Percentiles rank a stretch among this genome's conserved stretches.
Evolutionary conservation across 495 filamentous ascomycete genomes (phyloP).

Genomic region (Durotheca rogersii): DNA sequence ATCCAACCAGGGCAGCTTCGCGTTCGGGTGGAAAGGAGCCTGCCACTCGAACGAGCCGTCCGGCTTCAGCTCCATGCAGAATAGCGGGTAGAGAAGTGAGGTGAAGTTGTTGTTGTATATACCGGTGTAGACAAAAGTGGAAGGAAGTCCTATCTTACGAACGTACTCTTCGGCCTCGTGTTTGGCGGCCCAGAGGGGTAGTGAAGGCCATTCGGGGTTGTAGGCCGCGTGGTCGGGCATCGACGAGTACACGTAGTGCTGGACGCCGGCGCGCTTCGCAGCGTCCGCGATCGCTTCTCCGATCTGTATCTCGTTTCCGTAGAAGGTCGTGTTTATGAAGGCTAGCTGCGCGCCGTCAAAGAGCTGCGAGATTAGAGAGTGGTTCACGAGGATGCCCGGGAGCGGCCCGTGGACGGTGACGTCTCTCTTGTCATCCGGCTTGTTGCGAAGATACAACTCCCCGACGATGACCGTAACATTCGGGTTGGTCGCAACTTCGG

Average conservation of each 20-base stretch:
- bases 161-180: constrained; percentile 89
- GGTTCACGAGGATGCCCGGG: constrained; percentile 54
- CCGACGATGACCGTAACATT: constrained; percentile 85
- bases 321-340: constrained; percentile 98
- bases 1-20: constrained; percentile 91
- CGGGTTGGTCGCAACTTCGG: constrained; percentile 75
- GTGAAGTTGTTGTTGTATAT: constrained; percentile 99
- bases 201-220: constrained; percentile 64
- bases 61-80: constrained; percentile 81
- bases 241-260: constrained; percentile 92
- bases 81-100: constrained; percentile 85
- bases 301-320: constrained; percentile 89
- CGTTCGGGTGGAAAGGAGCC: constrained; percentile 88
- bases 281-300: constrained; percentile 85
- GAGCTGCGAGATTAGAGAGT: constrained; percentile 67
- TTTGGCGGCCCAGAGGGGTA: constrained; percentile 91
- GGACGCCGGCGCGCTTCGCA: constrained; percentile 78
- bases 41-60: constrained; percentile 92
- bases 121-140: constrained; percentile 92
- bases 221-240: constrained; percentile 93
- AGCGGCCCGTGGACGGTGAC: constrained; percentile 45
- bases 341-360: constrained; percentile 83
- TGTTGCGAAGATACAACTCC: constrained; percentile 67
- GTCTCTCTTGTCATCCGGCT: constrained; percentile 45
- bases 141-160: constrained; percentile 74